Percentiles rank a stretch among this genome's conserved stretches.
Conservation (phyloP, 805 yeast species). For the Pichia kluyveri region DNA sequence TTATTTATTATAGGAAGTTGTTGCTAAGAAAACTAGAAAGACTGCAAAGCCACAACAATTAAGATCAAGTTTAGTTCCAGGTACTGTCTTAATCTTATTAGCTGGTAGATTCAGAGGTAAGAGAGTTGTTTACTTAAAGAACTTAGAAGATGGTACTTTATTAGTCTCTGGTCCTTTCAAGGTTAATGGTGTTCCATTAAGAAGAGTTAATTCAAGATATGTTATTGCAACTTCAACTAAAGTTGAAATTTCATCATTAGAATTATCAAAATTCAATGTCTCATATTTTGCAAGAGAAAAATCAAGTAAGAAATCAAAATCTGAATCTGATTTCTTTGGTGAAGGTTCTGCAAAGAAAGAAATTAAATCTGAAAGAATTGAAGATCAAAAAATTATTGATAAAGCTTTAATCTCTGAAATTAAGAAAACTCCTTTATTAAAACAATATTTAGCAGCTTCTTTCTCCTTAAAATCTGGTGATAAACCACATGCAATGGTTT, state of each 20-base stretch:
- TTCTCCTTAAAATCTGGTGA: conserved; percentile 98
- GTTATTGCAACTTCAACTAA: conserved; percentile 97
- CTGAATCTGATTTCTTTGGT: conserved; percentile 88
- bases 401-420: conserved; percentile 85
- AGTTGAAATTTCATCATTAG: conserved; percentile 70
- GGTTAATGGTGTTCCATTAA: conserved; percentile 98
- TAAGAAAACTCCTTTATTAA: conserved; percentile 94
- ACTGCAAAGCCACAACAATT: conserved; percentile 87
- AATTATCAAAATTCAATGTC: conserved; percentile 85
- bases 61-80: conserved; percentile 94
- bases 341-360: conserved; percentile 72
- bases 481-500: conserved; percentile 96
- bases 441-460: conserved; percentile 90
- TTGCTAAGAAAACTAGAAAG: conserved; percentile 84
- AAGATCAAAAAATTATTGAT: conserved; percentile 95
- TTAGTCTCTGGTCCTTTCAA: conserved; percentile 99
- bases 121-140: conserved; percentile 97
- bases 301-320: conserved; percentile 65
- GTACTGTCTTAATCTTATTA: conserved; percentile 92
- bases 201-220: conserved; percentile 98
- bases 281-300: conserved; percentile 96
- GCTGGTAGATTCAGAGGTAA: conserved; percentile 99
- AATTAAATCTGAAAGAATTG: conserved; percentile 87
- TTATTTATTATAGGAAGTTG: conserved; percentile 53
- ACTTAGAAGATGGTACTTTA: conserved; percentile 95